phyloP scores from a whole-genome alignment of 1,284 basidiomycete species.

The Ganoderma meredithae region DNA sequence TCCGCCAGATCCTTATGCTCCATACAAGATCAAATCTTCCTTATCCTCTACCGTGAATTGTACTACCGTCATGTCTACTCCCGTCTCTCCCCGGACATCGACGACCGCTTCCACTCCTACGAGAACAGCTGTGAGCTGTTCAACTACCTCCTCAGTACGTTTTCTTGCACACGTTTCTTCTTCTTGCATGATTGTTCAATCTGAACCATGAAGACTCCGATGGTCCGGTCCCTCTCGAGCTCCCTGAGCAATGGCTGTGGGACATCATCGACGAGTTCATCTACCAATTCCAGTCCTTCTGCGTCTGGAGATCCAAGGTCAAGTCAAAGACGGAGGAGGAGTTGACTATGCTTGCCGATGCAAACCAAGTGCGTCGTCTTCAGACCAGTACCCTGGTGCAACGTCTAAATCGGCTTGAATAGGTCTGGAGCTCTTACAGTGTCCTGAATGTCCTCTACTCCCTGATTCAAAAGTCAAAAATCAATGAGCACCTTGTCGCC shows the following conservation, averaged over 20 bases:
- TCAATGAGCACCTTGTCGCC: slow-evolving; percentile 93
- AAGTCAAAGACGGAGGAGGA: slow-evolving; percentile 93
- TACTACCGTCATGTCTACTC: slow-evolving; percentile 97
- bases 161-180: slow-evolving; percentile 16
- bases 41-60: slow-evolving; percentile 95
- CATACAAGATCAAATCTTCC: slow-evolving; percentile 84
- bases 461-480: slow-evolving; percentile 95
- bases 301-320: slow-evolving; percentile 88
- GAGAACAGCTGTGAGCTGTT: slow-evolving; percentile 99
- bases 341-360: slow-evolving; percentile 81
- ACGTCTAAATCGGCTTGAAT: slow-evolving; percentile 15
- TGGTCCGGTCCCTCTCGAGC: slow-evolving; percentile 89
- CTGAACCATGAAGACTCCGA: slow-evolving; percentile 74
- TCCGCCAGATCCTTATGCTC: background rate
- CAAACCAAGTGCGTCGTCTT: slow-evolving; percentile 61
- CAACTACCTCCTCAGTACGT: slow-evolving; percentile 89
- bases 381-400: slow-evolving; percentile 10
- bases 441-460: slow-evolving; percentile 98
- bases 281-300: slow-evolving; percentile 98
- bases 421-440: slow-evolving; percentile 97
- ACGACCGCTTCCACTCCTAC: slow-evolving; percentile 98
- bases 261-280: slow-evolving; percentile 99
- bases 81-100: slow-evolving; percentile 92
- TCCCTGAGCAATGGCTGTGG: slow-evolving; percentile 98
- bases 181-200: background rate